Evolutionary conservation across 1,139 yeast genomes (phyloP).

Genomic region (Zygosaccharomyces sapae): DNA sequence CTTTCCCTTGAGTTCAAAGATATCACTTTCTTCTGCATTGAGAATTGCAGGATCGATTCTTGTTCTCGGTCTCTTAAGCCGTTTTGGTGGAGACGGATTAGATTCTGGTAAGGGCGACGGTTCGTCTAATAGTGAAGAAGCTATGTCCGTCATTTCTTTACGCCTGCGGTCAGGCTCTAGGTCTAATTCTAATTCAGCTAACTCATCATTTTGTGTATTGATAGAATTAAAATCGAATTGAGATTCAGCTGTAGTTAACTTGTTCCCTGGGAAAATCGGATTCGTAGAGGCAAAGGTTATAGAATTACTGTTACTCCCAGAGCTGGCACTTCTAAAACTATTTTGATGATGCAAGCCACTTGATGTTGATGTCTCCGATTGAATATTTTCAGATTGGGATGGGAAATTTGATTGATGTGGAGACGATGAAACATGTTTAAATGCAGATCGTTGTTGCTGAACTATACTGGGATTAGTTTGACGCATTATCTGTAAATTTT

Average conservation of each 20-base stretch:
- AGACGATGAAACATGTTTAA: not conserved
- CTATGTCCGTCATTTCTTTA: not conserved
- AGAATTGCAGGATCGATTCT: not conserved
- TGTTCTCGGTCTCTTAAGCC: not conserved
- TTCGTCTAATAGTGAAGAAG: not conserved
- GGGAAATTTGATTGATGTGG: not conserved
- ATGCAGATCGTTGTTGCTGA: not conserved
- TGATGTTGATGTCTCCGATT: not conserved
- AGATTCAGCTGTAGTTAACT: not conserved
- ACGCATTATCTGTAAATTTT: conserved; percentile 14
- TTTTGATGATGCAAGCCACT: not conserved
- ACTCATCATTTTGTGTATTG: not conserved
- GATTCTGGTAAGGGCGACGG: not conserved
- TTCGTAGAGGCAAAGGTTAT: not conserved
- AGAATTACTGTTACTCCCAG: not conserved
- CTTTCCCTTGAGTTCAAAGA: not conserved
- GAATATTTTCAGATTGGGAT: not conserved
- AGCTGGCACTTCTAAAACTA: not conserved
- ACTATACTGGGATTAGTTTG: not conserved
- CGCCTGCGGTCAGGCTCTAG: not conserved
- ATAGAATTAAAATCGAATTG: conserved; percentile 1
- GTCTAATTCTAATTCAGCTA: not conserved
- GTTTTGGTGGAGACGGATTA: not conserved
- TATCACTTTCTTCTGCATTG: conserved; percentile 1
- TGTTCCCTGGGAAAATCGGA: no score